phyloP scores from a whole-genome alignment of 805 yeast genomes.

The Debaryomyces castellii region DNA sequence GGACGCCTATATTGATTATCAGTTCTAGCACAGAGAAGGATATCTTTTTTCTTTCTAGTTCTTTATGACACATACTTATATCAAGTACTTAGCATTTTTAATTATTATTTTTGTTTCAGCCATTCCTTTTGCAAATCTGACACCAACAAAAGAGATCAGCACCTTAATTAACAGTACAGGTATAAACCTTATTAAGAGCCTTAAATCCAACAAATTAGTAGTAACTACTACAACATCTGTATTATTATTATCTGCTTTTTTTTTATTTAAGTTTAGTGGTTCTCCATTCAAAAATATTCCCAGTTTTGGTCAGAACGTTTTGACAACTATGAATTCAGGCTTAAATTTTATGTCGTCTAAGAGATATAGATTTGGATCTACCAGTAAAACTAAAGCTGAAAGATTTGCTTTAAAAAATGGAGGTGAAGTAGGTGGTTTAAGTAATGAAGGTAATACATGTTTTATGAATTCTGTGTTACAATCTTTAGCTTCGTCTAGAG shows the following conservation, averaged over 20 bases:
- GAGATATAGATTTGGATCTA: constrained; percentile 11
- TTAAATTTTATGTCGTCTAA: constrained; percentile 9
- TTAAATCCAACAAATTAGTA: constrained; percentile 4
- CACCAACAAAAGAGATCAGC: background rate
- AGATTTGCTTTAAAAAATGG: constrained; percentile 55
- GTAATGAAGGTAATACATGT: constrained; percentile 91
- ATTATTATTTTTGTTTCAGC: background rate
- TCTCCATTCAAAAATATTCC: constrained; percentile 6
- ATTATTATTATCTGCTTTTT: constrained; percentile 4
- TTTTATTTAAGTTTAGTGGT: constrained; percentile 4
- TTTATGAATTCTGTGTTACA: constrained; percentile 92
- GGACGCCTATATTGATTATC: background rate
- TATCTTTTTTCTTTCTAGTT: background rate
- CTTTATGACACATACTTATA: constrained; percentile 1
- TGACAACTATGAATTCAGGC: constrained; percentile 13
- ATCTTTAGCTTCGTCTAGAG: constrained; percentile 71
- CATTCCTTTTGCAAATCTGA: constrained; percentile 1
- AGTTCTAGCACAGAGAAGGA: background rate
- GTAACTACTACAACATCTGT: constrained; percentile 11
- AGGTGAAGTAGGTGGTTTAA: constrained; percentile 80
- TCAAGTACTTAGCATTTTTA: constrained; percentile 1
- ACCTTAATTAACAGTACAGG: background rate
- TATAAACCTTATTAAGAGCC: background rate
- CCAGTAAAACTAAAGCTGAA: constrained; percentile 22
- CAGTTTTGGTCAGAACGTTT: constrained; percentile 8